Evolutionary conservation across 2,329 filamentous ascomycete species (phyloP).

Genomic region (Dendrostoma leiphaemia): DNA sequence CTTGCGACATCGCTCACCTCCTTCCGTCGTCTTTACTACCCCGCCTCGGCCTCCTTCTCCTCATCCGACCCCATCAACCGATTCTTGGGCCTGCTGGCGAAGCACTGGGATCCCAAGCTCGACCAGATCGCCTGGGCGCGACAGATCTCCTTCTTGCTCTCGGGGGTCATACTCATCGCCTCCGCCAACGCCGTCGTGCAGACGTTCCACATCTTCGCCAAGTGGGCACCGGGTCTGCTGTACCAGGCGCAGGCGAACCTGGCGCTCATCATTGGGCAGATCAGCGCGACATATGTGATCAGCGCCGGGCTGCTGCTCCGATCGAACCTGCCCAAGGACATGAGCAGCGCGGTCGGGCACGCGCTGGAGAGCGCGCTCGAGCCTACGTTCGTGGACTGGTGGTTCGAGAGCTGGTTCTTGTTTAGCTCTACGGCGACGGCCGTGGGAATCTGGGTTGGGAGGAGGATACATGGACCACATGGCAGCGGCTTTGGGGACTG

Average conservation of each 20-base stretch:
- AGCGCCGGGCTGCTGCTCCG: constrained; percentile 73
- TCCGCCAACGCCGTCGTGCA: constrained; percentile 83
- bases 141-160: constrained; percentile 80
- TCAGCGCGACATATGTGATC: constrained; percentile 83
- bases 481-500: constrained; percentile 32
- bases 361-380: constrained; percentile 75
- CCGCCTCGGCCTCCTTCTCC: constrained; percentile 51
- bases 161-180: constrained; percentile 77
- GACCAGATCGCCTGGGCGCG: constrained; percentile 82
- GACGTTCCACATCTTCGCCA: constrained; percentile 77
- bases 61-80: constrained; percentile 81
- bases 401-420: constrained; percentile 89
- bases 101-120: constrained; percentile 79
- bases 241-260: constrained; percentile 75
- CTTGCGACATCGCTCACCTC: constrained; percentile 68
- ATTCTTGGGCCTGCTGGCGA: constrained; percentile 73
- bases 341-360: constrained; percentile 74
- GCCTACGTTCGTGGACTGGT: constrained; percentile 70
- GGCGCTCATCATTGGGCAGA: constrained; percentile 75
- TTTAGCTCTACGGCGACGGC: constrained; percentile 64
- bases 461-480: constrained; percentile 52
- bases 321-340: constrained; percentile 74
- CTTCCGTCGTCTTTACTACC: constrained; percentile 55
- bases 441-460: constrained; percentile 70
- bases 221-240: constrained; percentile 69